phyloP scores from a whole-genome alignment of 305 asterid genomes.

The Stenogyne calaminthoides region DNA sequence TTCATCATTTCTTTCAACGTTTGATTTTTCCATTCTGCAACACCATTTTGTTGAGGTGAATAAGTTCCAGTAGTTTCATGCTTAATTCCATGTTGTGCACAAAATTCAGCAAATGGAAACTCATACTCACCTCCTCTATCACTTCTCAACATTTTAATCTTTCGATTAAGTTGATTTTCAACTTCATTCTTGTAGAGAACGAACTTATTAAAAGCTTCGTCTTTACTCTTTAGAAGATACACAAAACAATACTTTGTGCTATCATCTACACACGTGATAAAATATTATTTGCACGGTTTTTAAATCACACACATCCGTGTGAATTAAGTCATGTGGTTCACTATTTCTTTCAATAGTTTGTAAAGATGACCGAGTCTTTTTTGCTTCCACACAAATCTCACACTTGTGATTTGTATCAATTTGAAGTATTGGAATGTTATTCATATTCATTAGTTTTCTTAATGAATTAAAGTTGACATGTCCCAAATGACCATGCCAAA shows the following conservation, averaged over 20 bases:
- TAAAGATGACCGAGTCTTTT: too few relatives aligned
- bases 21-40: neutral
- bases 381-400: too few relatives aligned
- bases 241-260: neutral
- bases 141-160: too few relatives aligned
- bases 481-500: neutral
- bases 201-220: too few relatives aligned
- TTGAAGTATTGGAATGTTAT: neutral
- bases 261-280: neutral
- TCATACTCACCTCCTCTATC: neutral
- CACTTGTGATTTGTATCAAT: too few relatives aligned
- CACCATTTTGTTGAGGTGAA: neutral
- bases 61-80: neutral
- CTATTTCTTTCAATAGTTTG: too few relatives aligned
- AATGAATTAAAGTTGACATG: neutral
- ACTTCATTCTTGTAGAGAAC: too few relatives aligned
- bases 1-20: neutral
- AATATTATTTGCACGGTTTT: neutral
- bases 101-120: neutral
- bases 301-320: neutral
- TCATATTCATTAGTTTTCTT: neutral
- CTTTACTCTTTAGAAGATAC: too few relatives aligned
- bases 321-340: neutral
- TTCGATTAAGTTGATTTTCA: too few relatives aligned
- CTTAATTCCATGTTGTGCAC: neutral